phyloP scores from a whole-genome alignment of 371 early-diverging fungal species.

The Rhizomucor pusillus region DNA sequence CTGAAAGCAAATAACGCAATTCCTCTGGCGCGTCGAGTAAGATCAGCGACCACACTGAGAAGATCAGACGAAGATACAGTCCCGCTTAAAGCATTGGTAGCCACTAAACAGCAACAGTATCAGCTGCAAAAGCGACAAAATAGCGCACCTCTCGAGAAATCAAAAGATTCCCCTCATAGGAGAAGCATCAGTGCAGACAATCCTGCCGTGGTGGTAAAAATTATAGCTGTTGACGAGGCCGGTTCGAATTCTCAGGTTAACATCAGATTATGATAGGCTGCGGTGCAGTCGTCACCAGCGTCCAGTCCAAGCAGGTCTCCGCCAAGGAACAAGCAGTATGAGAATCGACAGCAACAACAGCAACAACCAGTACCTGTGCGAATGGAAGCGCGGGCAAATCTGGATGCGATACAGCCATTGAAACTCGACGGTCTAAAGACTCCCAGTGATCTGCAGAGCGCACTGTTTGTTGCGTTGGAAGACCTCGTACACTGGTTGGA shows the following conservation, averaged over 20 bases:
- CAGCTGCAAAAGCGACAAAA: conserved; percentile 3
- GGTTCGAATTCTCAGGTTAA: background rate
- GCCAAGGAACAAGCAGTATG: too few relatives aligned
- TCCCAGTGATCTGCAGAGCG: conserved; percentile 25
- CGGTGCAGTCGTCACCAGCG: background rate
- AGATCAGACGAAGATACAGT: conserved; percentile 27
- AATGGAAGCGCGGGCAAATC: background rate
- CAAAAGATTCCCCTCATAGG: conserved; percentile 21
- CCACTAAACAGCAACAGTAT: conserved; percentile 28
- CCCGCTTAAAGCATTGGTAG: conserved; percentile 32
- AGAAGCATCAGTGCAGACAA: conserved; percentile 45
- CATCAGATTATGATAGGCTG: background rate
- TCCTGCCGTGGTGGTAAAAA: background rate
- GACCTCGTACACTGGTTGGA: conserved; percentile 35
- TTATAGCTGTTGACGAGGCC: background rate
- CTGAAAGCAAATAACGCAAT: conserved; percentile 3
- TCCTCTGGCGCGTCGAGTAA: conserved; percentile 35
- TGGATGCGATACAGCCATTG: conserved; percentile 15
- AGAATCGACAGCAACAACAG: conserved; percentile 7
- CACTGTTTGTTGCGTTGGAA: conserved; percentile 22
- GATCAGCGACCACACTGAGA: conserved; percentile 39
- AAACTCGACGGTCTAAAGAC: conserved; percentile 24
- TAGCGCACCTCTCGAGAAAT: background rate
- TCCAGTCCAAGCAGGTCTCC: background rate
- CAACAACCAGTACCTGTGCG: background rate